These are phyloP conservation scores for Ophiobolus disseminans DNA, from an alignment of 2,329 filamentous ascomycete species.

Conservation along the genomic window DNA sequence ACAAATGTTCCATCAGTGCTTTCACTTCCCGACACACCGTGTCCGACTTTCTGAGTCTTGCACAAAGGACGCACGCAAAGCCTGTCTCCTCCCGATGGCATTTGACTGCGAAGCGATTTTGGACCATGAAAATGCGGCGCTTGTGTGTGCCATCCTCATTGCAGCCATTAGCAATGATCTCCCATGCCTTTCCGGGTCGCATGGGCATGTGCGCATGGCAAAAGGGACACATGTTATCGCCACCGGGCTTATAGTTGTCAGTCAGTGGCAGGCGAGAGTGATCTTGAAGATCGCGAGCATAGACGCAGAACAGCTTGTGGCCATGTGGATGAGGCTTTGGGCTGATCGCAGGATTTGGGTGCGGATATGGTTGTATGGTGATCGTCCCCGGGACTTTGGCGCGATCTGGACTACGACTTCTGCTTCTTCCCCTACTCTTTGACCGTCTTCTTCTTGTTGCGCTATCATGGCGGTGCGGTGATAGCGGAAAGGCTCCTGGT, in stretches of 20 bases:
- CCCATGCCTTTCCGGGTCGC: conserved; percentile 38
- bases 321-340: conserved; percentile 4
- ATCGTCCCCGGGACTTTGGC: conserved; percentile 6
- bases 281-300: conserved; percentile 40
- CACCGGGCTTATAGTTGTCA: conserved; percentile 29
- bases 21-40: conserved; percentile 33
- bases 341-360: conserved; percentile 2
- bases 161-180: conserved; percentile 26
- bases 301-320: conserved; percentile 38
- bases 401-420: conserved; percentile 10
- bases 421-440: conserved; percentile 9
- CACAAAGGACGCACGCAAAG: conserved; percentile 42
- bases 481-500: conserved; percentile 26
- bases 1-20: conserved; percentile 43
- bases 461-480: conserved; percentile 5
- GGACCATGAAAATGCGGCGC: conserved; percentile 30
- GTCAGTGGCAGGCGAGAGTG: conserved; percentile 27
- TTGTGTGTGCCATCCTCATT: conserved; percentile 11
- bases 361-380: conserved; percentile 7
- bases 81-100: conserved; percentile 37
- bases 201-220: conserved; percentile 31
- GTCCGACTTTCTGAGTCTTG: conserved; percentile 30
- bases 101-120: conserved; percentile 42
- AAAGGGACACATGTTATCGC: conserved; percentile 37
- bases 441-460: conserved; percentile 7